A percentile compares a stretch with the other conserved stretches of the same genome.
These are phyloP conservation scores for Trichophyton rubrum DNA, from an alignment of 2,329 filamentous ascomycete species.

Conservation along the genomic window DNA sequence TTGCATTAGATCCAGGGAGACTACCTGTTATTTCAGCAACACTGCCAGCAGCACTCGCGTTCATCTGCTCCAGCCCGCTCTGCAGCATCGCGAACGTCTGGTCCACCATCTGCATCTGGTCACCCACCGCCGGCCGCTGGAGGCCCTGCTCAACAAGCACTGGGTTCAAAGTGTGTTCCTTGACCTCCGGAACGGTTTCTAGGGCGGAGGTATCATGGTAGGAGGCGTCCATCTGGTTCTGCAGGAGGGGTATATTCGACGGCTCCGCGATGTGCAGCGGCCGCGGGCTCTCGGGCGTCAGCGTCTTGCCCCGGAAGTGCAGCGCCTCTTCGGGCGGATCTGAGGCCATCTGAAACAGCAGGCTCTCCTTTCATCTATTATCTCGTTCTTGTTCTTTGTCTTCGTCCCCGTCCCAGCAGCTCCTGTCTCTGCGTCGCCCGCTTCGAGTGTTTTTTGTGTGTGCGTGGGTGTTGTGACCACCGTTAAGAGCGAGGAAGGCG, in stretches of 20 bases:
- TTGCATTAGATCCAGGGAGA: constrained; percentile 19
- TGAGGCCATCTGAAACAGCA: constrained; percentile 39
- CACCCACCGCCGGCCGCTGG: constrained; percentile 6
- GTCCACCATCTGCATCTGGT: constrained; percentile 8
- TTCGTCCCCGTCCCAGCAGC: neutral
- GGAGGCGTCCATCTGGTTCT: constrained; percentile 58
- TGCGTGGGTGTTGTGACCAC: too few species aligned
- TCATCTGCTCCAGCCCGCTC: constrained; percentile 6
- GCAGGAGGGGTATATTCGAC: constrained; percentile 55
- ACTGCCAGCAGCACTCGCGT: neutral
- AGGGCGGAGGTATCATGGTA: constrained; percentile 56
- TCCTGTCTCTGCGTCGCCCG: too few species aligned
- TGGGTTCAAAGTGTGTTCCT: constrained; percentile 9
- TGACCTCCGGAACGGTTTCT: constrained; percentile 29
- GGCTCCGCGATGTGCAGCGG: constrained; percentile 56
- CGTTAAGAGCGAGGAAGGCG: neutral
- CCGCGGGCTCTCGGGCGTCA: constrained; percentile 59
- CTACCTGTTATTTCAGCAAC: constrained; percentile 21
- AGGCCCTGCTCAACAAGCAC: neutral
- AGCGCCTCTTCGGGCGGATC: constrained; percentile 36
- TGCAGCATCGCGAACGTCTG: constrained; percentile 11
- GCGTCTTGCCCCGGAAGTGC: constrained; percentile 52
- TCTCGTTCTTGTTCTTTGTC: neutral
- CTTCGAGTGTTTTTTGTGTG: too few species aligned
- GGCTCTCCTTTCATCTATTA: neutral